phyloP scores from a whole-genome alignment of 2,329 filamentous ascomycete genomes.

The Sclerotinia trifoliorum region DNA sequence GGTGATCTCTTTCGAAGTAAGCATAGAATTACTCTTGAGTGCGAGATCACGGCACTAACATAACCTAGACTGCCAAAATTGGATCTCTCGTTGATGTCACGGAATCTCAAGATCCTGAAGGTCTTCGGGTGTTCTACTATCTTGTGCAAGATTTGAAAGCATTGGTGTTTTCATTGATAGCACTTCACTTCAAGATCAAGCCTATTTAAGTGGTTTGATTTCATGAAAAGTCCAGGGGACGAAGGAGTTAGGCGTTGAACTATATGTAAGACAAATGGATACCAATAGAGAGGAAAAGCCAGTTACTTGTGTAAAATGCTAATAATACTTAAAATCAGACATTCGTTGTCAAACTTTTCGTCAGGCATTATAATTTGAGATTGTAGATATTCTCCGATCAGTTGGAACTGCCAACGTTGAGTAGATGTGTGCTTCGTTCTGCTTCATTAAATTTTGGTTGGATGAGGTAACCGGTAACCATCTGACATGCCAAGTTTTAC shows the following conservation, averaged over 20 bases:
- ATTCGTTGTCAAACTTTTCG: neutral
- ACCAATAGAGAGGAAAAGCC: slow-evolving; percentile 33
- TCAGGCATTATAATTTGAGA: neutral
- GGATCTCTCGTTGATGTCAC: slow-evolving; percentile 95
- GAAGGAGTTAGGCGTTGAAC: slow-evolving; percentile 36
- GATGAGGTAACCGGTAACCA: neutral
- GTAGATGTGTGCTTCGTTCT: neutral
- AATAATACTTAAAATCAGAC: slow-evolving; percentile 3
- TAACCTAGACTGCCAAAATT: slow-evolving; percentile 85
- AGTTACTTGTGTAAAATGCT: slow-evolving; percentile 7
- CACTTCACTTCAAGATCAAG: slow-evolving; percentile 95
- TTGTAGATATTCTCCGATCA: neutral
- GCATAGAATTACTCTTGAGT: neutral
- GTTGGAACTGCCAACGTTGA: neutral
- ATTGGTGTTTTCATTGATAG: slow-evolving; percentile 92
- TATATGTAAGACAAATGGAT: slow-evolving; percentile 32
- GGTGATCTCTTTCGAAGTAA: slow-evolving; percentile 95
- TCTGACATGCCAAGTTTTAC: slow-evolving; percentile 1
- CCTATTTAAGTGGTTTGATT: slow-evolving; percentile 54
- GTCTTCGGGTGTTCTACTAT: slow-evolving; percentile 96
- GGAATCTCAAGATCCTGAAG: slow-evolving; percentile 93
- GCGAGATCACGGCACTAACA: neutral
- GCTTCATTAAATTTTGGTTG: neutral
- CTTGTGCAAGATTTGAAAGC: slow-evolving; percentile 97
- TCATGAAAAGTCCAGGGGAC: slow-evolving; percentile 4